These are phyloP conservation scores for Acmispon strigosus DNA, from an alignment of 306 rosid species.

Conservation along the genomic window DNA sequence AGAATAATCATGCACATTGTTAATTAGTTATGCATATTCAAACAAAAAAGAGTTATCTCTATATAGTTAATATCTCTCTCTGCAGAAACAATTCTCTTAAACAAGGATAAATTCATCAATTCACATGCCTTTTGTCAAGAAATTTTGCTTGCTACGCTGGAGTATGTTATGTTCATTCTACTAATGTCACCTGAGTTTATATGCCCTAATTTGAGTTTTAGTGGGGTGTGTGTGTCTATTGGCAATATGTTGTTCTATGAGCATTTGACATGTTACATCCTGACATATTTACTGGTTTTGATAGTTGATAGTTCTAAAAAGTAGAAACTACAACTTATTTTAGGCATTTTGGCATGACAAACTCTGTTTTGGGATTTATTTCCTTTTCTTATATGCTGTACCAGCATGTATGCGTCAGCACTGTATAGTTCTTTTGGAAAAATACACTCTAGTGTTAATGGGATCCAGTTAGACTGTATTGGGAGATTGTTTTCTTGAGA, in stretches of 20 bases:
- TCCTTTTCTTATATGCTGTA: neutral
- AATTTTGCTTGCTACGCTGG: neutral
- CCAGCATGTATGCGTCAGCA: neutral
- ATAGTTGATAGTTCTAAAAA: conserved; percentile 15
- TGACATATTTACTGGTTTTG: conserved; percentile 1
- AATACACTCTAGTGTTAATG: neutral
- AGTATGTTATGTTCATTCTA: neutral
- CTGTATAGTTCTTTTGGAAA: neutral
- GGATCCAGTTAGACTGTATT: neutral
- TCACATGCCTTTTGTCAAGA: neutral
- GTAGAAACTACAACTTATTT: conserved; percentile 8
- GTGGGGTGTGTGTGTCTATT: neutral
- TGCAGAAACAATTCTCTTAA: neutral
- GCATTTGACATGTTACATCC: neutral
- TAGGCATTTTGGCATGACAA: neutral
- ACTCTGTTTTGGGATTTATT: neutral
- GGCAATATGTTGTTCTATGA: neutral
- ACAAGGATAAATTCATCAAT: neutral
- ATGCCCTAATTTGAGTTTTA: neutral
- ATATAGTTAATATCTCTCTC: neutral
- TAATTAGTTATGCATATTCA: neutral
- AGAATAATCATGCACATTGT: neutral
- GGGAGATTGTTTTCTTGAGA: conserved; percentile 12
- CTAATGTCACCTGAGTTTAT: neutral
- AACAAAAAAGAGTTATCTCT: neutral